Evolutionary conservation across 345 rosid species (phyloP).

Genomic region (Eucalyptus paniculata): DNA sequence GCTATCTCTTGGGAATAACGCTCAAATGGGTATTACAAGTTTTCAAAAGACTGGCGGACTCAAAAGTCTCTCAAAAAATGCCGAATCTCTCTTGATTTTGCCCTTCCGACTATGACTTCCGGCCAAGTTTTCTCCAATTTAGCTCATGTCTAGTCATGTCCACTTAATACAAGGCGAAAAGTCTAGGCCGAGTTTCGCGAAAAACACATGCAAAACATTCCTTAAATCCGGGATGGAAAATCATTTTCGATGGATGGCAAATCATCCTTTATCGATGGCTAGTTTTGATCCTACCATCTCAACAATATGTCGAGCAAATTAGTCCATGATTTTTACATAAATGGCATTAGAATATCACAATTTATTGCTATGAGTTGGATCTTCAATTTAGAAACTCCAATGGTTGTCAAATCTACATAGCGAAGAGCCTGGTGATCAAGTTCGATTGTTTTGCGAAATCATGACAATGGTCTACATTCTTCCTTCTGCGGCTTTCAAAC

Average conservation of each 20-base stretch:
- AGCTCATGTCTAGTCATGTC: not conserved
- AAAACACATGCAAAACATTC: not conserved
- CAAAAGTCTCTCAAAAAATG: not conserved
- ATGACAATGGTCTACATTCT: not conserved
- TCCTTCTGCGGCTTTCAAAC: not conserved
- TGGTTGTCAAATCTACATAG: not conserved
- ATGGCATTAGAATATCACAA: not conserved
- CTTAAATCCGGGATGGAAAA: not conserved
- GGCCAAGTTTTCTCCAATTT: not conserved
- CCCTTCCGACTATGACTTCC: not conserved
- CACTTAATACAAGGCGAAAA: not conserved
- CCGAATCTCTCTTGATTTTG: not conserved
- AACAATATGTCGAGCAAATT: not conserved
- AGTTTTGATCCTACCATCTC: not conserved
- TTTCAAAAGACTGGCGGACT: not conserved
- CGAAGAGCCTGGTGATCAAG: not conserved
- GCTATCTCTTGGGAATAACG: not conserved
- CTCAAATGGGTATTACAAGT: not conserved
- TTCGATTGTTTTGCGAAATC: not conserved
- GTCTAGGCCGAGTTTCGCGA: not conserved
- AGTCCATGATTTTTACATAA: not conserved
- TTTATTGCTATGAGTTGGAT: not conserved
- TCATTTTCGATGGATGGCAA: not conserved
- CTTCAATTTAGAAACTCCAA: not conserved
- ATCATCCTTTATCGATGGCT: not conserved